phyloP scores from a whole-genome alignment of 2,329 filamentous ascomycete genomes.

The Acephala macrosclerotiorum region DNA sequence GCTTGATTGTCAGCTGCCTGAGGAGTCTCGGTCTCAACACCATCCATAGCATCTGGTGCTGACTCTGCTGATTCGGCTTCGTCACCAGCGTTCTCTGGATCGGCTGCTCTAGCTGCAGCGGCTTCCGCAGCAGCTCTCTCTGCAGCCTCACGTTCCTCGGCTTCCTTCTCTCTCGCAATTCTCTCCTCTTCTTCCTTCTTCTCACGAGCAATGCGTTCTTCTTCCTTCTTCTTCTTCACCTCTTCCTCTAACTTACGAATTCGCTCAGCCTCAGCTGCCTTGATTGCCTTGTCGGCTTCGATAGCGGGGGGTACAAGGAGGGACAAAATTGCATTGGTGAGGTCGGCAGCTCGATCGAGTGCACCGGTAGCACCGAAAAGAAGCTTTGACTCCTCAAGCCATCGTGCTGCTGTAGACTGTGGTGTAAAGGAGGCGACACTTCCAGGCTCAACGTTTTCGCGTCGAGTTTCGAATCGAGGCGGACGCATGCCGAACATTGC shows the following conservation, averaged over 20 bases:
- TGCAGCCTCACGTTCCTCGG: conserved; percentile 71
- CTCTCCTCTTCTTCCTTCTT: conserved; percentile 76
- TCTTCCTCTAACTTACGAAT: conserved; percentile 65
- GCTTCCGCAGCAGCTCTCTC: conserved; percentile 60
- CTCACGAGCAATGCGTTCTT: conserved; percentile 71
- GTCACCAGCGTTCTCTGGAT: conserved; percentile 52
- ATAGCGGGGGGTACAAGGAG: conserved; percentile 84
- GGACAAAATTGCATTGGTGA: conserved; percentile 74
- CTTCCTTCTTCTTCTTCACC: conserved; percentile 67
- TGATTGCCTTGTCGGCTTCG: conserved; percentile 77
- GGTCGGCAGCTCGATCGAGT: conserved; percentile 71
- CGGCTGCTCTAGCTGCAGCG: conserved; percentile 56
- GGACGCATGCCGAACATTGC: conserved; percentile 48
- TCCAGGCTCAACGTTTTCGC: conserved; percentile 42
- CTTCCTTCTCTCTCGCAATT: conserved; percentile 71
- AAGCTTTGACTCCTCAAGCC: conserved; percentile 89
- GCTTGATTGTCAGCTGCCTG: conserved; percentile 43
- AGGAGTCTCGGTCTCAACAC: conserved; percentile 64
- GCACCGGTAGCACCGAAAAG: conserved; percentile 73
- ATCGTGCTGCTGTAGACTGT: conserved; percentile 76
- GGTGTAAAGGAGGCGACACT: conserved; percentile 63
- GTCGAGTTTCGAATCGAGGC: conserved; percentile 35
- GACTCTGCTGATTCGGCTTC: conserved; percentile 32
- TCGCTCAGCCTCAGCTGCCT: conserved; percentile 64
- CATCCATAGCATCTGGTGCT: conserved; percentile 68